A percentile compares a stretch with the other conserved stretches of the same genome.
Conservation (phyloP, 2,329 filamentous ascomycete genomes). For the Sporothrix brasiliensis region DNA sequence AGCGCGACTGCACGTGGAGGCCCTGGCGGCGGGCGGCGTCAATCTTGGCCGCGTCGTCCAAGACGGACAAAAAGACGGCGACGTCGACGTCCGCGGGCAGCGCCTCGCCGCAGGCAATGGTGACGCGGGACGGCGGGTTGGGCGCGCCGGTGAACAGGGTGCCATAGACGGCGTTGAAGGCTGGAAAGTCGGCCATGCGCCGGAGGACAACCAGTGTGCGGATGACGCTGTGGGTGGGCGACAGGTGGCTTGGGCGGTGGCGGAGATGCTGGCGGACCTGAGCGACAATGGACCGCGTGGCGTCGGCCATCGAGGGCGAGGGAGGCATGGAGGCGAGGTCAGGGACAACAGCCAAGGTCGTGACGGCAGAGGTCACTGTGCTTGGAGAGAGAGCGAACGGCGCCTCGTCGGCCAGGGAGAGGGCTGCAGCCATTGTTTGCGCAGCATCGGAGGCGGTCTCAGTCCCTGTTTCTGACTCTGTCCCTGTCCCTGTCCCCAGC, state of each 20-base stretch:
- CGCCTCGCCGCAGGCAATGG: slow-evolving; percentile 71
- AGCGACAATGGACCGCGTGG: slow-evolving; percentile 53
- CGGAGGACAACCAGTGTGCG: slow-evolving; percentile 70
- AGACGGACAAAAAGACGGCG: slow-evolving; percentile 51
- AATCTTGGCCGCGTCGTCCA: slow-evolving; percentile 34
- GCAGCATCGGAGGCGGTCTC: no score
- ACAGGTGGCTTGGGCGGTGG: slow-evolving; percentile 38
- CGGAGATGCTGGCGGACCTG: slow-evolving; percentile 50
- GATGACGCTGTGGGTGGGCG: slow-evolving; percentile 50
- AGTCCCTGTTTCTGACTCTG: slow-evolving; percentile 5
- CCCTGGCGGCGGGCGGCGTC: slow-evolving; percentile 53
- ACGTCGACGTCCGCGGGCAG: slow-evolving; percentile 64
- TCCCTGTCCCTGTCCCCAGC: slow-evolving; percentile 36
- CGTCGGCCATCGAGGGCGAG: slow-evolving; percentile 46
- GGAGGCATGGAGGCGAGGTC: slow-evolving; percentile 31
- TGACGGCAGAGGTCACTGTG: neutral
- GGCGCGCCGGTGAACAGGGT: slow-evolving; percentile 68
- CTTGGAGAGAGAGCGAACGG: neutral
- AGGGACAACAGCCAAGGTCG: slow-evolving; percentile 41
- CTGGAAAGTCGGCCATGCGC: slow-evolving; percentile 76
- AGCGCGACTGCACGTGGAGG: slow-evolving; percentile 88
- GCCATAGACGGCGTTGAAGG: slow-evolving; percentile 75
- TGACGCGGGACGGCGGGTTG: slow-evolving; percentile 84
- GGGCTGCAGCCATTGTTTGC: neutral
- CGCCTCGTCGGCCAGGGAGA: neutral